Percentiles rank a stretch among this genome's conserved stretches.
These are phyloP conservation scores for Dictyostelium intermedium DNA, from an alignment of 78 protist species.

Conservation along the genomic window DNA sequence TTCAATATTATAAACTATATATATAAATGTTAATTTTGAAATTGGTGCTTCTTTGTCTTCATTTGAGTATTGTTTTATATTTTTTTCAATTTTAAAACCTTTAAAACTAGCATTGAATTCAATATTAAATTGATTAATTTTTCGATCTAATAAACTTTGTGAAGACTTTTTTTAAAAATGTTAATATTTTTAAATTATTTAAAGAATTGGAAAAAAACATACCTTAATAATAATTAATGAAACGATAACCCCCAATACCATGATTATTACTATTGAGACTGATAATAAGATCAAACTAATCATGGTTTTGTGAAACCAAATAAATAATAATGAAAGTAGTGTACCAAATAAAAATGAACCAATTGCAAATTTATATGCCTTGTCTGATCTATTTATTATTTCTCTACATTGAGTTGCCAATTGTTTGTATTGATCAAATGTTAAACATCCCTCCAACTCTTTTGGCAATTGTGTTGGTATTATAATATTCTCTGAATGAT, in stretches of 20 bases:
- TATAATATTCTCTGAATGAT: not conserved
- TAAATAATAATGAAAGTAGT: not conserved
- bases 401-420: not conserved
- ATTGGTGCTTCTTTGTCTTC: not conserved
- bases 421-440: not conserved
- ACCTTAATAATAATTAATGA: not conserved
- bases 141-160: not conserved
- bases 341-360: not conserved
- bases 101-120: not conserved
- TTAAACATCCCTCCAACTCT: not conserved
- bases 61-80: not conserved
- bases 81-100: not conserved
- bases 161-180: not conserved
- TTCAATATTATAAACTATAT: not conserved
- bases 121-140: not conserved
- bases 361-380: not conserved
- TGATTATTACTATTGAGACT: not conserved
- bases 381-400: not conserved
- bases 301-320: not conserved
- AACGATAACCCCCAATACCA: not conserved
- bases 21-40: not conserved
- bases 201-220: not conserved
- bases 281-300: not conserved
- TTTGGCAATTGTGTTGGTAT: not conserved
- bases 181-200: too few species aligned